These are phyloP conservation scores for Candida buenavistaensis DNA, from an alignment of 1,139 yeast genomes.

Conservation along the genomic window DNA sequence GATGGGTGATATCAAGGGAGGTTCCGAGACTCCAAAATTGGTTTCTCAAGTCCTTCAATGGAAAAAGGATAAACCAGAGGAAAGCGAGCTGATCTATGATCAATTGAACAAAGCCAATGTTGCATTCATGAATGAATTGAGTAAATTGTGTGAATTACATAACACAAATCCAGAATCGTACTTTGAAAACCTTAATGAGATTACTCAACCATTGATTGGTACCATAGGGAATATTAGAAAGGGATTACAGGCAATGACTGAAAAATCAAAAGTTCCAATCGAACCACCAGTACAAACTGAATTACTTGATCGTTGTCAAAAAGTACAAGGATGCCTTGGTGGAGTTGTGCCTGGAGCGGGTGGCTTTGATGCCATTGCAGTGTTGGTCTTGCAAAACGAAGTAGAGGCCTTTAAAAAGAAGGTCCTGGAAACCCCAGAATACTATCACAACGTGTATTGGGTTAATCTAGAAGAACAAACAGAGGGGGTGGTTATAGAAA, in stretches of 20 bases:
- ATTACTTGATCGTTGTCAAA: conserved; percentile 61
- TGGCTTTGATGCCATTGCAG: conserved; percentile 88
- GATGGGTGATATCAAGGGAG: conserved; percentile 93
- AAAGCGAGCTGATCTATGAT: conserved; percentile 53
- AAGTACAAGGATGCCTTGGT: conserved; percentile 74
- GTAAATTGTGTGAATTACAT: conserved; percentile 22
- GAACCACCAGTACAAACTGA: conserved; percentile 80
- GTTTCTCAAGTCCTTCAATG: conserved; percentile 76
- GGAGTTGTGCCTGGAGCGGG: conserved; percentile 99
- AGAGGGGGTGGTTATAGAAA: conserved; percentile 49
- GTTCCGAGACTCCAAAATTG: conserved; percentile 91
- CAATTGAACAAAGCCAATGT: conserved; percentile 59
- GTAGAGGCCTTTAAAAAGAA: conserved; percentile 40
- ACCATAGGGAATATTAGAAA: conserved; percentile 52
- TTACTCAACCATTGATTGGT: conserved; percentile 2
- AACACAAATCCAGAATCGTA: conserved; percentile 1
- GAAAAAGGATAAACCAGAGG: conserved; percentile 55
- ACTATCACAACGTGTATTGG: conserved; percentile 57
- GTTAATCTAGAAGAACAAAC: conserved; percentile 61
- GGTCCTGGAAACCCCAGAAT: conserved; percentile 15
- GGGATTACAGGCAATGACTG: conserved; percentile 59
- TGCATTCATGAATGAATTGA: conserved; percentile 51
- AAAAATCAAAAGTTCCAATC: conserved; percentile 74
- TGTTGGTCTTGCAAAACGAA: conserved; percentile 57
- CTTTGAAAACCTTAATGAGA: background rate